Evolutionary conservation across 345 rosid genomes (phyloP), one percentile per base, ranked within the genome.

Genomic region (Crucihimalaya himalaica): DNA sequence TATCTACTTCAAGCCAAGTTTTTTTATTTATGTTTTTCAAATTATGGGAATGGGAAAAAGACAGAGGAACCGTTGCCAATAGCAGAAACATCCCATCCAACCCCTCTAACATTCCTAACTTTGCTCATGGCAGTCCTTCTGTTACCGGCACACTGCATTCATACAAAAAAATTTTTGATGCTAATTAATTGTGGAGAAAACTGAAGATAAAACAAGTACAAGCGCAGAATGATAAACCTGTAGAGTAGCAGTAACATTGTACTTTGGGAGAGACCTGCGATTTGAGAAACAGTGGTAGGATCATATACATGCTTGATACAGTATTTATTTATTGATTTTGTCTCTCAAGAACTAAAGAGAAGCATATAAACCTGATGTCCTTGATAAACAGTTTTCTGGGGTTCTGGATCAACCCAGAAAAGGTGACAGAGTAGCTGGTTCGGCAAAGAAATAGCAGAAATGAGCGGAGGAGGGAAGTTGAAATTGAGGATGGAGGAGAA

Each of bases 51-150:
- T 2, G 43, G 28, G 45, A 3, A 34, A 13, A 16, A n/a, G 29
- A 25, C 7, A 72, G 76, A 70, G 83, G 25, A 72, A 95, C 99
- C 99, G 68, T 90, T 95, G 66, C 98, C 99, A 42, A 95, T 57
- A 8, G 99, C 98, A 83, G 97, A 83, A 74, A 90, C 79, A 63
- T 84, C 97, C 99, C 98, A 95, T 72, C 99, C 99, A 79, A 95
- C 98, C 5, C 98, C 99, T 80, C 77, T 90, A 37, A 95, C 99
- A 47, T 76, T 84, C 74, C 70, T 84, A 70, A 82, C 79, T 58
- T 90, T 82, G 85, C 98, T 95, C 99, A 95, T 95, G 66, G 99
- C 96, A 37, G 98, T 95, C 78, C 99, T 88, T 79, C 99, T 83
- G 80, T 95, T 95, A 68, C 98, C 99, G 18, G 99, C 99, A 83